These are phyloP conservation scores for Hypoxylon sp. DNA, from an alignment of 2,329 filamentous ascomycete genomes.

Conservation along the genomic window DNA sequence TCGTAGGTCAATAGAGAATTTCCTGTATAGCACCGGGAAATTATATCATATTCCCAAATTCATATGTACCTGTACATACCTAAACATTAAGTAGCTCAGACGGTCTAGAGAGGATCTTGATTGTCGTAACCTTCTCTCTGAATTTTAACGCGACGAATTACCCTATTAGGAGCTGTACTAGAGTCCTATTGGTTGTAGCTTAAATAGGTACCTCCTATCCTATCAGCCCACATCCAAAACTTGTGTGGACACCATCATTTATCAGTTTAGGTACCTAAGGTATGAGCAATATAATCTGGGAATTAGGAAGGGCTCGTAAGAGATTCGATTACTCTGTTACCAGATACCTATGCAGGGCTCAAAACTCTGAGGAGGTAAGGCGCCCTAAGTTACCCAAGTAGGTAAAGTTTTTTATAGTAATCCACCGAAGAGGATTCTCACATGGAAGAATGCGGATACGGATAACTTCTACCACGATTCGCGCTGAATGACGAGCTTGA, in stretches of 20 bases:
- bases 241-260: too few species aligned
- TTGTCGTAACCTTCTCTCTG: neutral
- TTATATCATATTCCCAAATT: too few species aligned
- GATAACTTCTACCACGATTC: neutral
- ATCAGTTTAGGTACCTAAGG: too few species aligned
- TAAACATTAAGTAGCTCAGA: neutral
- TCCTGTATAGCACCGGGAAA: too few species aligned
- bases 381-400: conserved; percentile 14
- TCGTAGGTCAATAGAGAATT: too few species aligned
- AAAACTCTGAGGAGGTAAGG: neutral
- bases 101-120: too few species aligned
- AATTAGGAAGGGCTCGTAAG: neutral
- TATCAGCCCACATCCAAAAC: too few species aligned
- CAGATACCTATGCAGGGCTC: neutral
- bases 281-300: too few species aligned
- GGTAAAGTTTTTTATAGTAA: conserved; percentile 10
- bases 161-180: neutral
- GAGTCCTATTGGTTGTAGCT: neutral
- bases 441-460: neutral
- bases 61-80: too few species aligned
- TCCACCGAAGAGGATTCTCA: neutral
- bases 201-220: neutral
- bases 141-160: conserved; percentile 7
- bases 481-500: neutral
- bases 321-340: neutral